Evolutionary conservation across 192 early-diverging fungal species (phyloP).

Genomic region (Coemansia sp.): DNA sequence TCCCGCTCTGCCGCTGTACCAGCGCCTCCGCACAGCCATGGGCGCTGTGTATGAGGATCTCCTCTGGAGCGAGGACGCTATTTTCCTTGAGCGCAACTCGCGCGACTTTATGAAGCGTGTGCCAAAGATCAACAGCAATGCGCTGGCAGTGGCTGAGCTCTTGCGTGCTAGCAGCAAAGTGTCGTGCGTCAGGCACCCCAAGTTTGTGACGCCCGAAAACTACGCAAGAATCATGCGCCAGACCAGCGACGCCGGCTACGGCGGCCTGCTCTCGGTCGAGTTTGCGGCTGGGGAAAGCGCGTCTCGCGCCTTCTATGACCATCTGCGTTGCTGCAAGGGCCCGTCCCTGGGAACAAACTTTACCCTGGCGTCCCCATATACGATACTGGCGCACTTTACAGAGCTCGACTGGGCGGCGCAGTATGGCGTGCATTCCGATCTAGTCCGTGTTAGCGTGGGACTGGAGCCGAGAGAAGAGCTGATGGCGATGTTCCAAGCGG

Average conservation of each 20-base stretch:
- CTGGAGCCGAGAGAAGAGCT: conserved; percentile 73
- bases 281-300: conserved; percentile 59
- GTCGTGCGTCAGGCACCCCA: conserved; percentile 77
- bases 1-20: conserved; percentile 61
- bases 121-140: conserved; percentile 71
- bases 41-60: conserved; percentile 71
- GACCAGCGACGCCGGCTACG: conserved; percentile 66
- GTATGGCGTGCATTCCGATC: conserved; percentile 70
- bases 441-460: conserved; percentile 89
- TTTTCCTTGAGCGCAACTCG: conserved; percentile 95
- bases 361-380: conserved; percentile 91
- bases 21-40: conserved; percentile 58
- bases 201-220: conserved; percentile 65
- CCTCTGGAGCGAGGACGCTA: conserved; percentile 89
- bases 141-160: conserved; percentile 74
- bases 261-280: conserved; percentile 83
- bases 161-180: conserved; percentile 70
- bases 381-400: conserved; percentile 90
- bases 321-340: conserved; percentile 80
- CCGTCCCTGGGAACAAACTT: conserved; percentile 97
- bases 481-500: conserved; percentile 68
- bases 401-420: conserved; percentile 92
- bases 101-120: conserved; percentile 78
- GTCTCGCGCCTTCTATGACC: conserved; percentile 75
- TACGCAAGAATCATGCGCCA: conserved; percentile 67